phyloP scores from a whole-genome alignment of 805 yeast genomes.

The Nakazawaea anatomiae region DNA sequence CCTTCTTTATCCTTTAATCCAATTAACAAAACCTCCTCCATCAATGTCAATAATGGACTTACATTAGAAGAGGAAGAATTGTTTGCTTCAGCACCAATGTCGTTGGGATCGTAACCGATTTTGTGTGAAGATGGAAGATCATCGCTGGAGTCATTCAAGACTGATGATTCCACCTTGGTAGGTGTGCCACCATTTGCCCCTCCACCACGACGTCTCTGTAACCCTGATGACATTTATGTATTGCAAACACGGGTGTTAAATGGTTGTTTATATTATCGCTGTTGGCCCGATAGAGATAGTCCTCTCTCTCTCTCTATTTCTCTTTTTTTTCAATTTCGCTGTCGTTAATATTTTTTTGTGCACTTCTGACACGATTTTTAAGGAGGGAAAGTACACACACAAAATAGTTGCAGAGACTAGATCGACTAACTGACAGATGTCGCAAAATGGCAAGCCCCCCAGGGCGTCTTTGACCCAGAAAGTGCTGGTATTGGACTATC shows the following conservation, averaged over 20 bases:
- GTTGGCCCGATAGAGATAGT: background rate
- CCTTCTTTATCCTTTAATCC: conserved; percentile 97
- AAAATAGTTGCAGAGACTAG: background rate
- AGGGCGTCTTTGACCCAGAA: conserved; percentile 26
- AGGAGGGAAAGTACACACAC: background rate
- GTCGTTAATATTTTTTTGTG: no score
- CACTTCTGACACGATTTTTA: background rate
- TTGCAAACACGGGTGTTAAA: background rate
- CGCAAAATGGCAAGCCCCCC: conserved; percentile 13
- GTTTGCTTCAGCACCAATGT: conserved; percentile 26
- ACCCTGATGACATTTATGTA: conserved; percentile 33
- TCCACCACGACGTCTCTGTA: conserved; percentile 72
- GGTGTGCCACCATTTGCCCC: conserved; percentile 17
- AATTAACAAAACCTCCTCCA: conserved; percentile 93
- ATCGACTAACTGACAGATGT: background rate
- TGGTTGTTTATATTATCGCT: background rate
- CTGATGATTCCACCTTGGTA: conserved; percentile 2
- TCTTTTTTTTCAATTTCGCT: no score
- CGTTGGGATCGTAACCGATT: conserved; percentile 79
- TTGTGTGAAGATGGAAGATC: conserved; percentile 37
- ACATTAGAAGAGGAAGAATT: conserved; percentile 23
- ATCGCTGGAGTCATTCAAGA: conserved; percentile 16
- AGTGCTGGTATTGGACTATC: conserved; percentile 25
- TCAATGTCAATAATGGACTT: conserved; percentile 72
- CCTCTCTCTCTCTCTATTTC: background rate